Base-by-base conservation (phyloP, 257 asterid genomes). In the Verbena officinalis region DNA sequence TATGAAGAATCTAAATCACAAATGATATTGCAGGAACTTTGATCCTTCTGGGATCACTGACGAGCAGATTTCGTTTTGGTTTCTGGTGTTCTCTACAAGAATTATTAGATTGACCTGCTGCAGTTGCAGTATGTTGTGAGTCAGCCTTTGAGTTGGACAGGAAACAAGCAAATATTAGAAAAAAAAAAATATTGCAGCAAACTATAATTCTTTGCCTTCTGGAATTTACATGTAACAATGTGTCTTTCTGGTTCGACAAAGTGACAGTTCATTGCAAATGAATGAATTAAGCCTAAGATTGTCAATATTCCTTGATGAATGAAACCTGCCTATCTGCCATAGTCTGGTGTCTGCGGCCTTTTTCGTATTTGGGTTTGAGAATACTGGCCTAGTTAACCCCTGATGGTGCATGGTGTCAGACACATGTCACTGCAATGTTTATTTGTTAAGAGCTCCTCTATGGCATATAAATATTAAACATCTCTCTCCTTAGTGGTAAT, bases 11-110 rank as follows among this genome's bases (percentile, higher is more conserved):
- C 85, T 86, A 75, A 83, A 83, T 74, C 51, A 60, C 55, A 63
- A 68, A 82, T 82, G 83, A 66, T 78, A 75, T 87, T 87, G 95
- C 91, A 87, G 95, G 95, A 78, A 78, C 87, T 53, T 64, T 72
- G 74, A 40, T 72, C 78, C 69, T 60, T 75, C 73, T 72, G 76
- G n/a, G 86, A 79, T 70, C 83, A 73, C 76, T 67, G 86, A 68
- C 68, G 91, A 68, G 77, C 86, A 78, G 74, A 71, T 67, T 50
- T 76, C 74, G 67, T 73, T 77, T 71, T 75, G 83, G 75, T 75
- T 63, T 74, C 77, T 63, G 83, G 80, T 80, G 76, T 75, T 68
- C 79, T 71, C 50, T 77, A 24, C 83, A 72, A 65, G 82, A 65
- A 71, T 67, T 80, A 70, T 81, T 84, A 80, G 77, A 61, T 58